Evolutionary conservation across 1,284 basidiomycete genomes (phyloP).

Genomic region (Volvariella surrecta): DNA sequence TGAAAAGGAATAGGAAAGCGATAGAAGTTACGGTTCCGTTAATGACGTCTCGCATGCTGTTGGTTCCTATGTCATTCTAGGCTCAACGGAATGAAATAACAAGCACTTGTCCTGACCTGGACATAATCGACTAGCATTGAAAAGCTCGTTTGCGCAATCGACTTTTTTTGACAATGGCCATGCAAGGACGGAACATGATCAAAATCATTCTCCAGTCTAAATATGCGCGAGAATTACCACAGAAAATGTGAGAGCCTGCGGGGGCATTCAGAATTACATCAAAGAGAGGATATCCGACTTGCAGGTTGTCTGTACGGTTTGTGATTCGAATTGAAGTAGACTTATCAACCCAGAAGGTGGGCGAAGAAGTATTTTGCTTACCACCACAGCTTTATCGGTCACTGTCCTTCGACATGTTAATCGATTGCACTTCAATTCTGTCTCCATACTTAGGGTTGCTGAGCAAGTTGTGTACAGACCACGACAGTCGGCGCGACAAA

Average conservation of each 20-base stretch:
- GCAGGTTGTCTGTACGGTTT: not conserved
- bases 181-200: constrained; percentile 5
- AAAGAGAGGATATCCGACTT: not conserved
- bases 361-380: no score
- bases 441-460: constrained; percentile 32
- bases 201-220: constrained; percentile 1
- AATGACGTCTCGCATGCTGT: constrained; percentile 73
- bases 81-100: not conserved
- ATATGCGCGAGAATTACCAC: constrained; percentile 39
- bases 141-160: constrained; percentile 77
- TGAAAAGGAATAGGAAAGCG: not conserved
- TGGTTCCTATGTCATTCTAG: constrained; percentile 1
- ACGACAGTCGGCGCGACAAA: no score
- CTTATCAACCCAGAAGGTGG: no score
- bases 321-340: no score
- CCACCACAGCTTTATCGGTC: constrained; percentile 74
- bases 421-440: constrained; percentile 67
- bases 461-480: no score
- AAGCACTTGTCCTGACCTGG: constrained; percentile 38
- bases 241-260: constrained; percentile 76
- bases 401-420: constrained; percentile 59
- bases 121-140: constrained; percentile 66
- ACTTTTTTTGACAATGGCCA: no score
- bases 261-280: not conserved
- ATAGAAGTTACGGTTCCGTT: constrained; percentile 55